These are phyloP conservation scores for Pisolithus tinctorius DNA, from an alignment of 768 basidiomycete genomes.

Conservation along the genomic window DNA sequence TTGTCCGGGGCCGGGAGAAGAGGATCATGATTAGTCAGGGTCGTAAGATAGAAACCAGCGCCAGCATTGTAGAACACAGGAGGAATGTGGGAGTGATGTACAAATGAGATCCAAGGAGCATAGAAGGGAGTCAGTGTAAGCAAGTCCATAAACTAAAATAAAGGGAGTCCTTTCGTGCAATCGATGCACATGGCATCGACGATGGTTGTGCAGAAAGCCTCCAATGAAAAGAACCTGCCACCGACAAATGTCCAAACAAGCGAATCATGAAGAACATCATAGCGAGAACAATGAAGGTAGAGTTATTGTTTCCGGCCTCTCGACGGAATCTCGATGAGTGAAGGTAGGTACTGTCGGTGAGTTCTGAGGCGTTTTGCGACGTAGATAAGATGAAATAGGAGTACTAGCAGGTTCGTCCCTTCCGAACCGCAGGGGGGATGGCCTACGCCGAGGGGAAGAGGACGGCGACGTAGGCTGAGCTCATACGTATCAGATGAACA, in stretches of 20 bases:
- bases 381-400: conserved; percentile 75
- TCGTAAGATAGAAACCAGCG: not conserved
- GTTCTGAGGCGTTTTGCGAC: conserved; percentile 69
- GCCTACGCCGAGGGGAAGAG: conserved; percentile 37
- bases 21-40: conserved; percentile 60
- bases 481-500: conserved; percentile 26
- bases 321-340: conserved; percentile 28
- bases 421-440: conserved; percentile 40
- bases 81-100: conserved; percentile 22
- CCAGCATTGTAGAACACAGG: not conserved
- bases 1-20: conserved; percentile 75
- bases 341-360: conserved; percentile 68
- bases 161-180: conserved; percentile 6
- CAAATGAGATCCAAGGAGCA: conserved; percentile 22
- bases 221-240: not conserved
- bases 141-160: conserved; percentile 11
- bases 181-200: no score
- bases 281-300: conserved; percentile 33
- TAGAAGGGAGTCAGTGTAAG: conserved; percentile 7
- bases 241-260: conserved; percentile 3
- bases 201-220: not conserved
- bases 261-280: conserved; percentile 59
- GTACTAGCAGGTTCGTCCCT: conserved; percentile 58
- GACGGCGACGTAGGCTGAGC: conserved; percentile 30
- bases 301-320: conserved; percentile 25